Conservation (phyloP, 2,329 filamentous ascomycete genomes). For the Clonostachys rosea region DNA sequence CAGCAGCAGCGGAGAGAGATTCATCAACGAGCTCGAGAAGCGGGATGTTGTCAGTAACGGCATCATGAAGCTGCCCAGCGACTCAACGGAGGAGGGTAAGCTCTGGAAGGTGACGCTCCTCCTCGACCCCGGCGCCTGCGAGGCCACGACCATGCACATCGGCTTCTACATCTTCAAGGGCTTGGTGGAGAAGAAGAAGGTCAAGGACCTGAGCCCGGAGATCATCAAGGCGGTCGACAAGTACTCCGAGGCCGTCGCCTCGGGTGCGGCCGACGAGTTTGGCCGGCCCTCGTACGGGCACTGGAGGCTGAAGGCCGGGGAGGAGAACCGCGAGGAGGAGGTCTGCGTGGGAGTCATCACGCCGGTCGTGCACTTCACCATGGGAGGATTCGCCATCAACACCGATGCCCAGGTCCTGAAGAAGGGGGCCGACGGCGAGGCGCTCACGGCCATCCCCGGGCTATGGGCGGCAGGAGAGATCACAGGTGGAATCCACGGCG, state of each 20-base stretch:
- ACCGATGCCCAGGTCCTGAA: constrained; percentile 44
- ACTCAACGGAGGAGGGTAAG: constrained; percentile 19
- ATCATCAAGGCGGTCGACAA: constrained; percentile 36
- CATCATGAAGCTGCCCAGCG: constrained; percentile 35
- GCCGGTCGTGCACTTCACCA: constrained; percentile 62
- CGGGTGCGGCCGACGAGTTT: constrained; percentile 32
- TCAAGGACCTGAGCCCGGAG: constrained; percentile 38
- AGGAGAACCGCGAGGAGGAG: constrained; percentile 41
- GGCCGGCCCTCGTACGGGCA: constrained; percentile 47
- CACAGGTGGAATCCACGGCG: constrained; percentile 59
- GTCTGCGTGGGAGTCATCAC: constrained; percentile 57
- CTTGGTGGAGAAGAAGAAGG: constrained; percentile 49
- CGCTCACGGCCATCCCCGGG: constrained; percentile 39
- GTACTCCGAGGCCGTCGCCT: constrained; percentile 40
- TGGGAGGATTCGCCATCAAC: constrained; percentile 59
- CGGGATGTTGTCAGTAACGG: constrained; percentile 49
- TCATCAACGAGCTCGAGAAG: constrained; percentile 60
- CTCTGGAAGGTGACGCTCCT: constrained; percentile 58
- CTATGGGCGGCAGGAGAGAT: constrained; percentile 62
- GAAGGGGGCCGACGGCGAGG: constrained; percentile 17
- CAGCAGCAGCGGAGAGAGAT: constrained; percentile 37
- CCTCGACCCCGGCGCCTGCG: constrained; percentile 52
- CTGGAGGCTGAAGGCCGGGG: constrained; percentile 41
- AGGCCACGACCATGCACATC: constrained; percentile 47
- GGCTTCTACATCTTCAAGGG: constrained; percentile 62